Evolutionary conservation across 352 stramenopile genomes (phyloP), one percentile per base, ranked within the genome.

Genomic region (Pythium scleroteichum): DNA sequence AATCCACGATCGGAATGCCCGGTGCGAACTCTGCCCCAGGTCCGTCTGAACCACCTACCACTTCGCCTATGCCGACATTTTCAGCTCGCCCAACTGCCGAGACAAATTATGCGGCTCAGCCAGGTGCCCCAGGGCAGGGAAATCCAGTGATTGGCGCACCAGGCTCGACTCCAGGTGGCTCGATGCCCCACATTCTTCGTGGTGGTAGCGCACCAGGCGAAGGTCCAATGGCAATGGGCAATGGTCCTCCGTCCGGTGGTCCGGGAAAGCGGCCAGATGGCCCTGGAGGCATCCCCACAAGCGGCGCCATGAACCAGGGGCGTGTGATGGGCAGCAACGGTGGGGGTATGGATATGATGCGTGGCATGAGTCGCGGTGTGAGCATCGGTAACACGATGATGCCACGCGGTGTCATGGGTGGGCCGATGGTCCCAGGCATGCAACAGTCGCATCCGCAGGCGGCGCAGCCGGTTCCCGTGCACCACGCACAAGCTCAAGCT

Each of bases 51-150:
- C 85, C 85, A 2, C 85, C 85, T 13, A 94, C 85, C 5, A 94
- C 82, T 16, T 92, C 85, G n/a, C 85, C 85, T 1, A 94, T 94
- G 85, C 84, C 84, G 47, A 92, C 84, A 20, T 94, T 94, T 50
- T 89, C 84, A 41, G 82, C 79, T 3, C 72, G 82, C 47, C 76
- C 79, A 4, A 87, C 76, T 19, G 72, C 76, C 4, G 82, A 91
- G 62, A 78, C 62, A 24, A 77, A 83, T 53, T 88, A 90, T 51
- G 46, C 45, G 2, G 53, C 62, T 0, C 48, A 58, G 27, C 78
- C 75, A 19, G 75, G 64, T 33, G 48, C 58, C 29, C 46, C 46
- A 29, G 55, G 45, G n/a, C 60, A 61, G 17, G 39, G 35, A 10
- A 38, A 52, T 10, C 59, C 59, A 9, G 58, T 66, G 13, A 17